A percentile compares a stretch with the other conserved stretches of the same genome.
Conservation (phyloP, 176 grass and related monocot species). For the Zizania latifolia region DNA sequence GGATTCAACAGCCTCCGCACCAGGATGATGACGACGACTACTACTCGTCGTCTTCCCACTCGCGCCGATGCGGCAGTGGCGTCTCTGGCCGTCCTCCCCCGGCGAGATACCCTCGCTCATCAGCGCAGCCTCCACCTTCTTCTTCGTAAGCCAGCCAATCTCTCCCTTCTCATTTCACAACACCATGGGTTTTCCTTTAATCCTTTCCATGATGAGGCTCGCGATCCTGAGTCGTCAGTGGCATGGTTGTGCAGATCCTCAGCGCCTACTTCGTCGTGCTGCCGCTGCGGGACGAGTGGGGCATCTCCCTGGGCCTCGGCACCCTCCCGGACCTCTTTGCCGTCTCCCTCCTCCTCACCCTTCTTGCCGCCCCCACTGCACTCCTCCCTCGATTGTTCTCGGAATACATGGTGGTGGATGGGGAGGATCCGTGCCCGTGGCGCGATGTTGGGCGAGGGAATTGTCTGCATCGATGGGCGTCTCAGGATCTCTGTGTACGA, state of each 20-base stretch:
- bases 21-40: neutral
- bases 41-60: neutral
- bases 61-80: slow-evolving; percentile 51
- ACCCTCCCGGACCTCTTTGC: slow-evolving; percentile 69
- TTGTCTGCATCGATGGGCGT: too few species aligned
- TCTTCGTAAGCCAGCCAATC: slow-evolving; percentile 56
- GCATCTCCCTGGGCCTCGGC: slow-evolving; percentile 69
- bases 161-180: neutral
- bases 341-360: slow-evolving; percentile 74
- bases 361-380: slow-evolving; percentile 66
- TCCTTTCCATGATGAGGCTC: too few species aligned
- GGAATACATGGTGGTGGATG: neutral
- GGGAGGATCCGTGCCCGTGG: too few species aligned
- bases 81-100: slow-evolving; percentile 44
- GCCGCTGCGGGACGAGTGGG: slow-evolving; percentile 79
- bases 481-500: neutral
- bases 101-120: slow-evolving; percentile 61
- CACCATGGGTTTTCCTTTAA: too few species aligned
- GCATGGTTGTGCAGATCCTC: slow-evolving; percentile 41
- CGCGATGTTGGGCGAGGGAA: too few species aligned
- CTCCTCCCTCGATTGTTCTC: slow-evolving; percentile 33
- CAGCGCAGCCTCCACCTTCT: slow-evolving; percentile 79
- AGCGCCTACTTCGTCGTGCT: slow-evolving; percentile 85
- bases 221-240: neutral
- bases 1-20: slow-evolving; percentile 16